phyloP scores from a whole-genome alignment of 2,329 filamentous ascomycete species.

The Simplicillium sp. region DNA sequence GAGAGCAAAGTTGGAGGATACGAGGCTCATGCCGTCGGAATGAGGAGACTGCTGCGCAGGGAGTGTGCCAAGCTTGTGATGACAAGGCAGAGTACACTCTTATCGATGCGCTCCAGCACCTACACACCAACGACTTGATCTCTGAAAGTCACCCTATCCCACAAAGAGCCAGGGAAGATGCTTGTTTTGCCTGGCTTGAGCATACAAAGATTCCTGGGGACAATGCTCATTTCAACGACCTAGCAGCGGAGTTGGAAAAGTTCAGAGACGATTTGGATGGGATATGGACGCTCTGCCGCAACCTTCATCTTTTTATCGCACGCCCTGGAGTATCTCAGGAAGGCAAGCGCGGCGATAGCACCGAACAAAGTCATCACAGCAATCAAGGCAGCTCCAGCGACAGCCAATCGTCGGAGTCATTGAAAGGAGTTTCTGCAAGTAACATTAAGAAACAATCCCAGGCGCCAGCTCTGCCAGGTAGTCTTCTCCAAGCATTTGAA shows the following conservation, averaged over 20 bases:
- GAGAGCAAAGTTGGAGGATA: slow-evolving; percentile 1
- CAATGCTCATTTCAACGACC: not conserved
- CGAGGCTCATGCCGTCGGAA: not conserved
- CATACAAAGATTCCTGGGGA: not conserved
- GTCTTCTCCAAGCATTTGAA: not conserved
- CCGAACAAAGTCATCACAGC: no score
- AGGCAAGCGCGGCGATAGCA: no score
- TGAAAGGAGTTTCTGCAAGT: no score
- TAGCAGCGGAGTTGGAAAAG: not conserved
- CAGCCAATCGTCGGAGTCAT: no score
- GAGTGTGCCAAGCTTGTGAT: not conserved
- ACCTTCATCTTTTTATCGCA: not conserved
- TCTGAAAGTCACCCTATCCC: not conserved
- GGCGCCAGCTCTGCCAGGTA: not conserved
- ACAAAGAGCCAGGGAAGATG: not conserved
- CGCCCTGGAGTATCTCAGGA: not conserved
- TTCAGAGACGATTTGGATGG: not conserved
- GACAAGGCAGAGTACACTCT: not conserved
- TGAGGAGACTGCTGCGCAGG: not conserved
- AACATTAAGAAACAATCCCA: not conserved
- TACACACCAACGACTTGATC: not conserved
- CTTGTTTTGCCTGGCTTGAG: not conserved
- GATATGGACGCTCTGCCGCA: not conserved
- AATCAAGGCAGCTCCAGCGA: no score
- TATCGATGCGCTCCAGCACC: slow-evolving; percentile 1